Conservation (phyloP, 1,139 yeast genomes). For the Candida sojae region DNA sequence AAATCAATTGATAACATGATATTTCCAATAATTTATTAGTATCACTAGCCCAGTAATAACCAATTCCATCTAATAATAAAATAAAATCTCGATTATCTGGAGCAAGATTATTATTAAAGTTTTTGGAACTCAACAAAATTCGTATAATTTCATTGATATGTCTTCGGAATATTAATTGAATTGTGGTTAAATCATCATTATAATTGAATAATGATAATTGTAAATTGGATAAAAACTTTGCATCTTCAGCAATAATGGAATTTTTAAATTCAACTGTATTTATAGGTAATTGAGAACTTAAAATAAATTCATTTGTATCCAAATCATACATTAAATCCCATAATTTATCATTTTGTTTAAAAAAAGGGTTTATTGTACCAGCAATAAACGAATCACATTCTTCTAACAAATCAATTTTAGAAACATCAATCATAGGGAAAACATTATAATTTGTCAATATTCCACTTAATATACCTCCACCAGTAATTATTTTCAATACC, state of each 20-base stretch:
- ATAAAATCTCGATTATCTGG: slow-evolving; percentile 21
- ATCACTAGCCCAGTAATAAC: slow-evolving; percentile 48
- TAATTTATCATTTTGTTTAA: slow-evolving; percentile 53
- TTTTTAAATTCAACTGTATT: slow-evolving; percentile 18
- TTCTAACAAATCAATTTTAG: slow-evolving; percentile 57
- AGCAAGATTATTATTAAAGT: slow-evolving; percentile 26
- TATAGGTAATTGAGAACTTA: slow-evolving; percentile 24
- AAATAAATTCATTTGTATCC: slow-evolving; percentile 47
- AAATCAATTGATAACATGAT: slow-evolving; percentile 44
- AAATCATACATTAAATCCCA: slow-evolving; percentile 66
- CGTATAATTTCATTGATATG: slow-evolving; percentile 49
- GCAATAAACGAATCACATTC: slow-evolving; percentile 59
- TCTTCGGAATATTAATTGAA: slow-evolving; percentile 48
- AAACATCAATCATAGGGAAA: slow-evolving; percentile 64
- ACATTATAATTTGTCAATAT: slow-evolving; percentile 47
- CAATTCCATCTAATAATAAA: slow-evolving; percentile 44
- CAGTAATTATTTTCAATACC: slow-evolving; percentile 54
- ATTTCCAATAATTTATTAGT: slow-evolving; percentile 43
- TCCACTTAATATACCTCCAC: slow-evolving; percentile 61
- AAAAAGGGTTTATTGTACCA: slow-evolving; percentile 69
- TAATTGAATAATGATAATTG: slow-evolving; percentile 47
- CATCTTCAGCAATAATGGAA: slow-evolving; percentile 50
- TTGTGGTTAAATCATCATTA: slow-evolving; percentile 51
- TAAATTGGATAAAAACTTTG: slow-evolving; percentile 45
- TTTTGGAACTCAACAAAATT: slow-evolving; percentile 42